Base-by-base conservation (phyloP, 805 yeast species). In the Nakazawaea ishiwadae region DNA sequence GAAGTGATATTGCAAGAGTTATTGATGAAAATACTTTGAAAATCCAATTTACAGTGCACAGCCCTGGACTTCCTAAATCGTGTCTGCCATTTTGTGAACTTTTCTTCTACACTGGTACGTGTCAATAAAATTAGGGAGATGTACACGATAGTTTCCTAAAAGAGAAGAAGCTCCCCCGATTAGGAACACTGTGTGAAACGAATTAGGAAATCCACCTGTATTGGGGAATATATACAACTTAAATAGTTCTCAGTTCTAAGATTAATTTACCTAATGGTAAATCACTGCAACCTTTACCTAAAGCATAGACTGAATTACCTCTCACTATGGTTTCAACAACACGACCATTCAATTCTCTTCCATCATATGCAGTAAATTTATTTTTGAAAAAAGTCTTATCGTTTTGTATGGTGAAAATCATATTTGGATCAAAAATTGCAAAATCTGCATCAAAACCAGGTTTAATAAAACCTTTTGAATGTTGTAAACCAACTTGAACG, bases 381-480 rank as follows among this genome's bases (percentile, higher is more conserved):
- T 90, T 91, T 51, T 87, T 89, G 69, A 85, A 91, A 50, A 62
- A 74, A 24, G 85, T 77, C 33, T 71, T 65, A 16, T 68, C 68
- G 54, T 83, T 81, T 3, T 63, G 60, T 26, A 85, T 72, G 1
- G 56, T 56, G 52, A 75, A 80, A 30, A 52, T 53, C 5, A 66
- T 66, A 10, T 68, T 68, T 5, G 86, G 78, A 56, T 91, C 95
- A 55, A 91, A 88, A 6, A 90, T 69, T 23, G 84, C 79, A 48
- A 90, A 78, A 60, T 90, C 98, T 0, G 97, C 97, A 60, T 91
- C 96, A 55, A 72, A 73, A 0, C 96, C 97, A 9, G 71, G 72
- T 21, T 66, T 73, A 38, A 91, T 69, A 41, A 67, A 65, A 9
- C 97, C 98, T 65, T 91, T 90, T 35, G 62, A 56, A 51, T 84